Base-by-base conservation (phyloP, 2,329 filamentous ascomycete species). In the Fusarium dimerum region DNA sequence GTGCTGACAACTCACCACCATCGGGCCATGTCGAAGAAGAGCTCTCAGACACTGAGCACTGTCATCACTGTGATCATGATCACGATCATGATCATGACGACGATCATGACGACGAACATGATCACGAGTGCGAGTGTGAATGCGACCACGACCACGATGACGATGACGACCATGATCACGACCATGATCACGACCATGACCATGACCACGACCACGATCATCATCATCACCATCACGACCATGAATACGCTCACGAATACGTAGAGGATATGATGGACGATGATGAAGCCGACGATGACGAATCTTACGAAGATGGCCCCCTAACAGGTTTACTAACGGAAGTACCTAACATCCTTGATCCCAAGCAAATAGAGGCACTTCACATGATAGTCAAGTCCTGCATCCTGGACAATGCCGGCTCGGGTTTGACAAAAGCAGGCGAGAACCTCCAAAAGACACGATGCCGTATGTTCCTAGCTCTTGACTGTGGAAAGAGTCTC, bases 311-410 rank as follows among this genome's bases (percentile, higher is more conserved):
- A 15, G 87, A 92, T 59, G 89, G 90, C 4, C 88, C 90, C 18
- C 81, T 90, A 66, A 88, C 90, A 16, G 93, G 93, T 12, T 76
- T 97, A 13, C 76, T 97, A 50, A 97, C 93, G 0, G 93, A 97
- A 69, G 91, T 97, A 12, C 93, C 93, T 30, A 89, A 97, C 60
- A 96, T 97, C 38, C 79, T 97, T 30, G 92, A 95, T 41, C 93
- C 93, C 0, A 92, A 92, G 50, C 93, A 97, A 72, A 97, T 97
- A 48, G 93, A 97, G 71, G 92, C 94, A 6, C 76, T 97, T 48
- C 93, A 96, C 50, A 96, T 97, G 92, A 95, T 97, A 54, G 88
- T 97, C 64, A 96, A 97, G 76, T 92, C 90, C 13, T 95, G 92
- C 56, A 95, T 97, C 48, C 85, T 96, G 18, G 90, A 95, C 64